Percentiles rank a stretch among this genome's conserved stretches.
phyloP scores from a whole-genome alignment of 441 rosid species.

The Daphne laureola region DNA sequence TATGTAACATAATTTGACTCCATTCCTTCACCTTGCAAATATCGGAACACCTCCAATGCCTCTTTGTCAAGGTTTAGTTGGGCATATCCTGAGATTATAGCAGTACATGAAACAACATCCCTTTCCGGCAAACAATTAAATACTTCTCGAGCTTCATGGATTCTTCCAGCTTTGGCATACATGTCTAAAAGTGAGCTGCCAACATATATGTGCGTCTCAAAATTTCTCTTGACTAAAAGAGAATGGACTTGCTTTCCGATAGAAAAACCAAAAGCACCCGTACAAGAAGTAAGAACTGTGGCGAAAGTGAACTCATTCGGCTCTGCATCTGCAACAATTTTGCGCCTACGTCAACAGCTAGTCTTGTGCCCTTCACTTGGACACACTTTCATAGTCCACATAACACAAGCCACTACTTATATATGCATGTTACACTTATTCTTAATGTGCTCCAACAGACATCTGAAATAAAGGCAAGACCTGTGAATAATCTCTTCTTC shows the following conservation, averaged over 20 bases:
- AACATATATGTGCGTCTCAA: slow-evolving; percentile 38
- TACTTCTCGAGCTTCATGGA: slow-evolving; percentile 48
- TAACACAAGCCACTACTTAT: not conserved
- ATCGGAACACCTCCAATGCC: slow-evolving; percentile 44
- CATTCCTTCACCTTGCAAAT: slow-evolving; percentile 48
- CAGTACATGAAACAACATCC: slow-evolving; percentile 76
- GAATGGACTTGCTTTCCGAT: slow-evolving; percentile 60
- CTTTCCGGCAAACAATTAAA: slow-evolving; percentile 55
- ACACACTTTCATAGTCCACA: not conserved
- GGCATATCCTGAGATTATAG: slow-evolving; percentile 58
- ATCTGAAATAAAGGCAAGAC: not conserved
- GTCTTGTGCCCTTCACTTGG: not conserved
- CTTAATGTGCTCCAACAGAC: not conserved
- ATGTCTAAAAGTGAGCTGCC: slow-evolving; percentile 76
- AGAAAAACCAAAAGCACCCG: slow-evolving; percentile 34
- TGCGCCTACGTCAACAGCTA: slow-evolving; percentile 3
- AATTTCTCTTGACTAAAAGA: slow-evolving; percentile 35
- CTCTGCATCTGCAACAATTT: slow-evolving; percentile 36
- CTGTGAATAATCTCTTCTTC: no score
- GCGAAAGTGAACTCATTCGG: slow-evolving; percentile 85
- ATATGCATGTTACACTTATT: not conserved
- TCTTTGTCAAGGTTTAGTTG: slow-evolving; percentile 56
- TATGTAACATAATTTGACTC: slow-evolving; percentile 57
- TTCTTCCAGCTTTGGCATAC: slow-evolving; percentile 66
- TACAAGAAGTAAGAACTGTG: slow-evolving; percentile 56